Evolutionary conservation across 768 basidiomycete species (phyloP), one percentile per base, ranked within the genome.

Genomic region (Amanita subjunquillea): DNA sequence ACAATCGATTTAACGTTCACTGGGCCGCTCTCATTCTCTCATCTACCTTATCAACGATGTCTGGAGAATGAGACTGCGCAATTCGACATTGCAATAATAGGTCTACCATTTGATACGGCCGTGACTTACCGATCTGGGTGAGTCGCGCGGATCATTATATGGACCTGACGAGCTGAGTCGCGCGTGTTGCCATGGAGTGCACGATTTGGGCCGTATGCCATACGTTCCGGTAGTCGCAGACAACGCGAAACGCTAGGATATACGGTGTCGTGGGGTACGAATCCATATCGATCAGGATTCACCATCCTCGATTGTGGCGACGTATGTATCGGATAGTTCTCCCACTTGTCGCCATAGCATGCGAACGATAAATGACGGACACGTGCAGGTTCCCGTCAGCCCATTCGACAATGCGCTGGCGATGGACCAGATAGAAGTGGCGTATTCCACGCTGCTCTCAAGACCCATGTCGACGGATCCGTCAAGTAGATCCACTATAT

Each of bases 371-470:
- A 46, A 15, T 45, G 34, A 27, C 17, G 17, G 17, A 17, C 17
- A 17, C 25, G 9, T 30, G n/a, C 50, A 89, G 85, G 77, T 91
- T 10, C 91, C 92, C 4, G 66, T 87, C 38, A 81, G 66, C 46
- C 85, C 88, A 0, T 91, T 86, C 62, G 91, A 95, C 65, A 88
- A 91, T 63, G 78, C 79, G 0, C 72, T 90, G 10, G 91, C 91
- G 2, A 65, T 94, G 25, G 86, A 90, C 57, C 90, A 93, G 64
- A 87, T 95, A 69, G 82, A 91, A 63, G 81, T 87, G 6, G 91
- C 89, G 1, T 94, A 13, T 34, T 34, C 34, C 34, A 34, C 34
- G 12, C 34, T 34, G 34, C 34, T 34, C 6, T 34, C 34, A 13
- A 34, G 34, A 13, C 34, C 34, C 12, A 13, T 34, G 34, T 60